These are phyloP conservation scores for Teratosphaeria nubilosa DNA, from an alignment of 2,329 filamentous ascomycete species.

Conservation along the genomic window DNA sequence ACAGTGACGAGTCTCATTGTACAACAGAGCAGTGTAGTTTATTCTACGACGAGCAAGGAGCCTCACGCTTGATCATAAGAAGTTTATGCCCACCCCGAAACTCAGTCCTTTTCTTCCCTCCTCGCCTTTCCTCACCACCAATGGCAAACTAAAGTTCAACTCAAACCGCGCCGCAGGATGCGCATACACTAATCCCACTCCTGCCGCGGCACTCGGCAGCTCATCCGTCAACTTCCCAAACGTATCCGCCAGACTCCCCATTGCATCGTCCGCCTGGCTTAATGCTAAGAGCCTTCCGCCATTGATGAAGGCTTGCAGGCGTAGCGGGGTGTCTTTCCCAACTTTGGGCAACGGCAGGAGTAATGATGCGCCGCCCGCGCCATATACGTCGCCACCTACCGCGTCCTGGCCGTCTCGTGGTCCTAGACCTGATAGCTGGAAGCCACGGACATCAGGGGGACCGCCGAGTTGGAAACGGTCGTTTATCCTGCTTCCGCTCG, in stretches of 20 bases:
- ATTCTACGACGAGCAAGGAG: not conserved
- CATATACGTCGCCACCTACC: conserved; percentile 83
- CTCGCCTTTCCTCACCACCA: conserved; percentile 74
- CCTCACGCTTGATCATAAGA: conserved; percentile 50
- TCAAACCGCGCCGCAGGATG: conserved; percentile 91
- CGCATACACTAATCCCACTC: conserved; percentile 85
- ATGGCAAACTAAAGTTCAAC: conserved; percentile 83
- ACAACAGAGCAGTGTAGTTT: not conserved
- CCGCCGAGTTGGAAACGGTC: conserved; percentile 94
- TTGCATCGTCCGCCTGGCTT: conserved; percentile 45
- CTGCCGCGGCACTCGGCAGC: conserved; percentile 74
- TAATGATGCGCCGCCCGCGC: conserved; percentile 77
- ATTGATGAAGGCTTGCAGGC: conserved; percentile 85
- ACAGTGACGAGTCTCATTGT: not conserved
- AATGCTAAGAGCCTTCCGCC: conserved; percentile 76
- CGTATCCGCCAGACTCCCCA: conserved; percentile 49
- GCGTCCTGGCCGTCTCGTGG: conserved; percentile 78
- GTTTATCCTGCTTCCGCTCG: conserved; percentile 68
- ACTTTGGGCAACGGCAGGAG: conserved; percentile 75
- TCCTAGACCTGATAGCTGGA: conserved; percentile 79
- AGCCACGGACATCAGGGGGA: conserved; percentile 88
- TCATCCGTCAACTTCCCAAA: conserved; percentile 62
- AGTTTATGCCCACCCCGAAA: conserved; percentile 93
- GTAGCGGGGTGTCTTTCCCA: conserved; percentile 71
- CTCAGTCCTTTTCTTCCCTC: conserved; percentile 83